Conservation (phyloP, 2,329 filamentous ascomycete species). For the Hymenoscyphus repandus region DNA sequence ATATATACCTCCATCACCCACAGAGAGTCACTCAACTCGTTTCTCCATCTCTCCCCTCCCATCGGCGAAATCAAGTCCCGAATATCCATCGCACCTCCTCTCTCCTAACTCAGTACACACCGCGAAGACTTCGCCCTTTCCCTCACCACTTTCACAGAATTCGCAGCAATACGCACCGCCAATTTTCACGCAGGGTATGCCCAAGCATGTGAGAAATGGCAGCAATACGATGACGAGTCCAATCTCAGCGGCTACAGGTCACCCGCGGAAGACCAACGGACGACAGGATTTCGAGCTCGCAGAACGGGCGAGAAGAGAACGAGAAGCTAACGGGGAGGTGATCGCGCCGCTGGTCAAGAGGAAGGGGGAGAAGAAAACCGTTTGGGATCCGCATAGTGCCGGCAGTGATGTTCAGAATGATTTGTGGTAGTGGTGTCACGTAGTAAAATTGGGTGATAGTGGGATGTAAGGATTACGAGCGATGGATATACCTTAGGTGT, state of each 20-base stretch:
- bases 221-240: conserved; percentile 7
- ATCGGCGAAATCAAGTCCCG: background rate
- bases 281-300: conserved; percentile 14
- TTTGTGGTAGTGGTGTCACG: conserved; percentile 6
- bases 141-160: background rate
- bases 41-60: conserved; percentile 5
- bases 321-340: conserved; percentile 1
- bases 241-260: conserved; percentile 4
- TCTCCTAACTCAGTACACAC: background rate
- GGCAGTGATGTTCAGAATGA: conserved; percentile 22
- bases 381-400: conserved; percentile 11
- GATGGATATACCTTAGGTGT: too few species aligned
- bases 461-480: background rate
- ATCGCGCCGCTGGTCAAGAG: background rate
- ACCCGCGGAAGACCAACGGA: background rate
- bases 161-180: background rate
- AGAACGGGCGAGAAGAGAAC: conserved; percentile 8
- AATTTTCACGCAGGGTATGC: background rate
- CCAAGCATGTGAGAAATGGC: background rate
- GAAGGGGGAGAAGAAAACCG: background rate
- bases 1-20: conserved; percentile 16
- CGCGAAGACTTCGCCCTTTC: background rate
- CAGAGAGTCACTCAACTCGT: conserved; percentile 5
- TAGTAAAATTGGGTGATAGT: too few species aligned
- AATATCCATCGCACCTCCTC: background rate